Evolutionary conservation across 495 filamentous ascomycete species (phyloP), one percentile per base, ranked within the genome.

Genomic region (Penicillium cataractarum): DNA sequence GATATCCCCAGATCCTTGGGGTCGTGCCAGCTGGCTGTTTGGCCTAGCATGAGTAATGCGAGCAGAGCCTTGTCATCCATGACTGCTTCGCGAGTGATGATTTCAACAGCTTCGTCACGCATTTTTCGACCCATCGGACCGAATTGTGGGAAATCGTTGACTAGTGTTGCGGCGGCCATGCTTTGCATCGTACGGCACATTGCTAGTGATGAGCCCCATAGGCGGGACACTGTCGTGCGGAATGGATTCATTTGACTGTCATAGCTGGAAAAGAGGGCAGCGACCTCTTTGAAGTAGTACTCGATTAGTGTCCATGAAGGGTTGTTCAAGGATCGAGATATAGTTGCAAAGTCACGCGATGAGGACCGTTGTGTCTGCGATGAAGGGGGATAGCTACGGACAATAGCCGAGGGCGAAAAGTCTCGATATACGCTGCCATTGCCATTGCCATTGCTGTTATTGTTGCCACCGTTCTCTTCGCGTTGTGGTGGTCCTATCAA

Each of bases 211-310:
- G 81, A 82, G 26, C 83, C 78, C 82, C 83, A 86, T 6, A 86
- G 74, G 37, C 81, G 79, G 26, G 80, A 82, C 6, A 86, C 80
- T 0, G 83, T 84, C 2, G 80, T 80, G 24, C 84, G 74, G 65
- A 86, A 86, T 0, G 84, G 84, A 66, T 86, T 86, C 70, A 86
- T 79, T 33, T 81, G 76, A 37, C 82, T 83, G 64, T 86, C 84
- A 65, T 84, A 86, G 56, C 80, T 84, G 12, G 84, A 86, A 64
- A 85, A 86, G 21, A 86, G 61, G 4, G 79, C 79, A 12, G 81
- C 82, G 9, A 86, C 83, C 55, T 86, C 82, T 62, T 82, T 83
- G 73, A 86, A 86, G 57, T 86, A 86, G 65, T 86, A 85, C 52
- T 86, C 83, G 6, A 86, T 81, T 6, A 86, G 72, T 12, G 83